Conservation (phyloP, 805 yeast species). For the Candida insectalens region DNA sequence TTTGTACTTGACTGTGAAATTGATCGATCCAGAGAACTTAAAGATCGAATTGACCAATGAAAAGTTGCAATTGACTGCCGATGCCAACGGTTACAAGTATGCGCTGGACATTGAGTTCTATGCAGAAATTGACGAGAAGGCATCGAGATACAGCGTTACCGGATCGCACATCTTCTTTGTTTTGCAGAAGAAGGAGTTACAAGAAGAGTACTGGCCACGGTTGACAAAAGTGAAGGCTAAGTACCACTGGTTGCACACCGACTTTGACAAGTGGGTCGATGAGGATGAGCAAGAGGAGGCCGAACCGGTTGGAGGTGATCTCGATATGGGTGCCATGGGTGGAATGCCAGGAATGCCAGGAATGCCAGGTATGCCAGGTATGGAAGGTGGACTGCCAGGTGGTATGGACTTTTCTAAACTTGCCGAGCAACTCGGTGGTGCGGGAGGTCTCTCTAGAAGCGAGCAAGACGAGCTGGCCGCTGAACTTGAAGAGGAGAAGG, state of each 20-base stretch:
- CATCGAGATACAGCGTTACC: slow-evolving; percentile 46
- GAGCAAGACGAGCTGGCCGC: not conserved
- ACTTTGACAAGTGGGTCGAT: slow-evolving; percentile 96
- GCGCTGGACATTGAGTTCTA: slow-evolving; percentile 65
- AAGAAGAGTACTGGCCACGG: slow-evolving; percentile 91
- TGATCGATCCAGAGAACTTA: slow-evolving; percentile 58
- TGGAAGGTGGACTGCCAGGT: slow-evolving; percentile 7
- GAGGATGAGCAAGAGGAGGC: slow-evolving; percentile 90
- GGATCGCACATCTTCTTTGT: slow-evolving; percentile 59
- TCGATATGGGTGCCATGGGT: not conserved
- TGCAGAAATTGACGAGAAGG: slow-evolving; percentile 60
- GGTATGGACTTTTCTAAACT: slow-evolving; percentile 20
- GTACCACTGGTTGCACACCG: slow-evolving; percentile 78
- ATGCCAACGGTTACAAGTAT: slow-evolving; percentile 44
- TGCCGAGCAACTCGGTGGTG: slow-evolving; percentile 14
- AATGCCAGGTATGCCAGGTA: slow-evolving; percentile 6
- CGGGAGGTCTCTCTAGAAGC: not conserved
- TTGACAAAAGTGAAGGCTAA: slow-evolving; percentile 79
- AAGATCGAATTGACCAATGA: slow-evolving; percentile 52
- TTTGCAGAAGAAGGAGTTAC: slow-evolving; percentile 57
- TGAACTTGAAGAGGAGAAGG: slow-evolving; percentile 12
- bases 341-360: not conserved
- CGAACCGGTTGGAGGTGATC: slow-evolving; percentile 20
- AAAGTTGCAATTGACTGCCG: slow-evolving; percentile 41
- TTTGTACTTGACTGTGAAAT: slow-evolving; percentile 61